Base-by-base conservation (phyloP, 2,329 filamentous ascomycete species). In the Cercospora sojina region DNA sequence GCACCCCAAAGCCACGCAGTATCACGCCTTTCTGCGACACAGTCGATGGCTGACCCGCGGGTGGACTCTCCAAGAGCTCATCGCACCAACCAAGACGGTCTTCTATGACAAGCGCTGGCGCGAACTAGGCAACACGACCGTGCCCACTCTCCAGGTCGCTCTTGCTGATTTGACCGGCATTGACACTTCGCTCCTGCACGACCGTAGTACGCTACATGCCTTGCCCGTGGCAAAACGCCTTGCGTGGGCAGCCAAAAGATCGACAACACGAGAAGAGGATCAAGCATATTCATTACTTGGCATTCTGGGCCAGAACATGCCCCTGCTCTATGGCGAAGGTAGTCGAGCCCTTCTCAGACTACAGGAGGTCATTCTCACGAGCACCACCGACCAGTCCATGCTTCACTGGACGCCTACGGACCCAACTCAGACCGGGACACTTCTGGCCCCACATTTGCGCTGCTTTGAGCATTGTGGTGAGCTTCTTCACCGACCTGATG, bases 41-140 rank as follows among this genome's bases (percentile, higher is more conserved):
- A 67, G 65, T 56, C 59, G 66, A 49, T 72, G 70, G 71, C 69
- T 73, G 27, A 69, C 49, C 8, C 29, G 71, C 20, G 66, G 70
- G 18, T 72, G 70, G 69, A 74, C 72, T 4, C 59, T 74, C 16
- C 72, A 73, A 61, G 72, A 74, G 38, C 64, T 73, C 7, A 66
- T 74, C 13, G 72, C 71, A 7, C 72, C 72, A 1, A 25, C 20
- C 4, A 35, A 62, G 5, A 64, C 71, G 1, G 38, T 55, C 5
- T 73, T 74, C 60, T 73, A 68, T 64, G 59, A 68, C 55, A 32
- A 16, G 7, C 12, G 23, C 12, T 70, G 66, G 68, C 59, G 27
- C 16, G 43, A 53, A 3, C 29, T 62, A 3, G 59, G 59, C 16
- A 31, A 62, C 10, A 51, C 59, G 12, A 29, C 43, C 29, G 32